A percentile compares a stretch with the other conserved stretches of the same genome.
Conservation (phyloP, 106 monocot genomes). For the Ottelia alismoides region DNA sequence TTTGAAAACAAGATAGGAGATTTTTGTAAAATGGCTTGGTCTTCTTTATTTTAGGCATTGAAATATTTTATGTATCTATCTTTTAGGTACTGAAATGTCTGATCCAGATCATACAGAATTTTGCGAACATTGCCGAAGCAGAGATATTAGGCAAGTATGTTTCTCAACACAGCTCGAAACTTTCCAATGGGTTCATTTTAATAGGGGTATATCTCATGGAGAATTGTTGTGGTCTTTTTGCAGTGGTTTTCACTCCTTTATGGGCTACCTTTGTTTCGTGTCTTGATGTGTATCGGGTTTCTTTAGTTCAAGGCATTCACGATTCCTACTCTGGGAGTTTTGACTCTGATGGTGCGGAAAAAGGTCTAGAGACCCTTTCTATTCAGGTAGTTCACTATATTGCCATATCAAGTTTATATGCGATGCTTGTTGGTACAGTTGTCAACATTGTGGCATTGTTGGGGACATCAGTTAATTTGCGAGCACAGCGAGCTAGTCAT, state of each 20-base stretch:
- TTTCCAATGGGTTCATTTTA: no score
- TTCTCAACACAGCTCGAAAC: no score
- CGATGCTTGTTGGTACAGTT: no score
- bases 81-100: slow-evolving; percentile 84
- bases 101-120: slow-evolving; percentile 69
- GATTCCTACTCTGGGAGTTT: slow-evolving; percentile 56
- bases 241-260: slow-evolving; percentile 66
- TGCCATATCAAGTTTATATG: no score
- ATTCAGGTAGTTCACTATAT: slow-evolving; percentile 57
- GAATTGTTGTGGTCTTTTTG: slow-evolving; percentile 27
- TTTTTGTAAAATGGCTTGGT: no score
- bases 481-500: no score
- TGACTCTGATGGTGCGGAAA: slow-evolving; percentile 88
- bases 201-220: no score
- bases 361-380: slow-evolving; percentile 68
- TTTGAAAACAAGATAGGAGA: no score
- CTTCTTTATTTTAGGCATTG: no score
- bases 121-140: slow-evolving; percentile 43
- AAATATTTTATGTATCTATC: no score
- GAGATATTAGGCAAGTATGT: slow-evolving; percentile 60
- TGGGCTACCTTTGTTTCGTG: slow-evolving; percentile 90
- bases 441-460: no score
- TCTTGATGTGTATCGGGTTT: slow-evolving; percentile 48
- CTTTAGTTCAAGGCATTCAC: slow-evolving; percentile 49
- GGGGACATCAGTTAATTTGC: no score